A percentile compares a stretch with the other conserved stretches of the same genome.
These are phyloP conservation scores for Aspergillus pseudoviridinutans DNA, from an alignment of 2,329 filamentous ascomycete genomes.

Conservation along the genomic window DNA sequence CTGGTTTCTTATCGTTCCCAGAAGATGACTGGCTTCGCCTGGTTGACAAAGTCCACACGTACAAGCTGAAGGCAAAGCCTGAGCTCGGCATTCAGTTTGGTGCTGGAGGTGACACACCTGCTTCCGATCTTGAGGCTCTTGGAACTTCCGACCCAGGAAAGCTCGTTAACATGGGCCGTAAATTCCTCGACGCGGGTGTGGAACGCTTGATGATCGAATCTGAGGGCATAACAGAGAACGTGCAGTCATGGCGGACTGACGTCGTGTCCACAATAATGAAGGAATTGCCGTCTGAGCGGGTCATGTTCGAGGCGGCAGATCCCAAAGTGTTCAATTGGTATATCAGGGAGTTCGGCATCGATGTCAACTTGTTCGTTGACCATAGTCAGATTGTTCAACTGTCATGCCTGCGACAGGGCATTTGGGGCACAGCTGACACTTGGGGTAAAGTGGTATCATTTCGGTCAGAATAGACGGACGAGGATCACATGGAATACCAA, in stretches of 20 bases:
- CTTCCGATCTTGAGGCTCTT: slow-evolving; percentile 44
- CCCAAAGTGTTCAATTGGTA: slow-evolving; percentile 56
- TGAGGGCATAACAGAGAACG: slow-evolving; percentile 58
- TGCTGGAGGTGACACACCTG: slow-evolving; percentile 51
- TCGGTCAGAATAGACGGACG: slow-evolving; percentile 19
- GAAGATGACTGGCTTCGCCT: slow-evolving; percentile 52
- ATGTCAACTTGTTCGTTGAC: slow-evolving; percentile 56
- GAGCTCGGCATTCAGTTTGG: slow-evolving; percentile 57
- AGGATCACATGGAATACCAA: not conserved
- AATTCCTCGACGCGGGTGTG: slow-evolving; percentile 51
- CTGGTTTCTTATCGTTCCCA: slow-evolving; percentile 53
- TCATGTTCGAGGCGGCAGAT: slow-evolving; percentile 58
- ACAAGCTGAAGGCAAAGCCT: slow-evolving; percentile 51
- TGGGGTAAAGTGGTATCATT: slow-evolving; percentile 51
- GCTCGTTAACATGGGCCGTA: slow-evolving; percentile 47
- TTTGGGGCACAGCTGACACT: slow-evolving; percentile 55
- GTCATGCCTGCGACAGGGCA: slow-evolving; percentile 48
- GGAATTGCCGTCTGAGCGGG: slow-evolving; percentile 49
- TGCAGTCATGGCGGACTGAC: slow-evolving; percentile 52
- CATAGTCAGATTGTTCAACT: slow-evolving; percentile 57
- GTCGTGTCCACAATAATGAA: slow-evolving; percentile 52
- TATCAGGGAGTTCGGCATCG: slow-evolving; percentile 53
- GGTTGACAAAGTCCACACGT: slow-evolving; percentile 45
- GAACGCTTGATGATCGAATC: slow-evolving; percentile 57
- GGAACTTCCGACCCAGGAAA: slow-evolving; percentile 49